Percentiles rank a stretch among this genome's conserved stretches.
Evolutionary conservation across 257 asterid genomes (phyloP).

Genomic region (Capsicum pubescens): DNA sequence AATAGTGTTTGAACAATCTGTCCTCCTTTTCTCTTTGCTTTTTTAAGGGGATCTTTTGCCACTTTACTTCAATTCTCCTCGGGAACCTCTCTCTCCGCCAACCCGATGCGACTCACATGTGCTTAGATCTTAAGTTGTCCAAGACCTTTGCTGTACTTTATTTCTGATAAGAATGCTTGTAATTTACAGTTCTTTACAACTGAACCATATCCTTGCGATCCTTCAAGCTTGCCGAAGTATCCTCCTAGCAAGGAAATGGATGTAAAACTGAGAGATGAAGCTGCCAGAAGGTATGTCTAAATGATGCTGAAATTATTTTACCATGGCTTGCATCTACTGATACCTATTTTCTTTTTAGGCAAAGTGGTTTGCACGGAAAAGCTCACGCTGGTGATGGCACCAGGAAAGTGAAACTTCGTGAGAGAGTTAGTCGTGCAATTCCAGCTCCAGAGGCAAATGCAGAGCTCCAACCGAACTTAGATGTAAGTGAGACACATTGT

Average conservation of each 20-base stretch:
- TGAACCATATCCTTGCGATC: constrained; percentile 87
- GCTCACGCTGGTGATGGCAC: constrained; percentile 58
- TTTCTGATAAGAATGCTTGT: not conserved
- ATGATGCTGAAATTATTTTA: constrained; percentile 19
- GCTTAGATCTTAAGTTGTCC: not conserved
- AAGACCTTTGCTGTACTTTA: not conserved
- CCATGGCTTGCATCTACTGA: constrained; percentile 27
- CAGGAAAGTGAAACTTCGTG: constrained; percentile 67
- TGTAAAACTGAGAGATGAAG: constrained; percentile 84
- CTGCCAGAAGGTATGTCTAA: constrained; percentile 65
- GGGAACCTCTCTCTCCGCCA: constrained; percentile 15
- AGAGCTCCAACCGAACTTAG: constrained; percentile 82
- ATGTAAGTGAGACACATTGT: constrained; percentile 56
- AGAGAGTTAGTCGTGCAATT: constrained; percentile 68
- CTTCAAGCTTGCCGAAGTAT: constrained; percentile 82
- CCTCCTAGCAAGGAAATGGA: constrained; percentile 98
- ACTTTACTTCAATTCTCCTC: not conserved
- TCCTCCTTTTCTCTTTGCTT: not conserved
- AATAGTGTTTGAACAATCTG: not conserved
- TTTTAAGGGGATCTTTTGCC: not conserved
- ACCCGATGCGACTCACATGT: not conserved
- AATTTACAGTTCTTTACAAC: constrained; percentile 65
- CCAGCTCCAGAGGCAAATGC: constrained; percentile 98
- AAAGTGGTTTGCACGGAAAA: constrained; percentile 62
- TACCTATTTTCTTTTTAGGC: constrained; percentile 49